phyloP scores from a whole-genome alignment of 1,139 yeast species.

The Blastobotrys proliferans region DNA sequence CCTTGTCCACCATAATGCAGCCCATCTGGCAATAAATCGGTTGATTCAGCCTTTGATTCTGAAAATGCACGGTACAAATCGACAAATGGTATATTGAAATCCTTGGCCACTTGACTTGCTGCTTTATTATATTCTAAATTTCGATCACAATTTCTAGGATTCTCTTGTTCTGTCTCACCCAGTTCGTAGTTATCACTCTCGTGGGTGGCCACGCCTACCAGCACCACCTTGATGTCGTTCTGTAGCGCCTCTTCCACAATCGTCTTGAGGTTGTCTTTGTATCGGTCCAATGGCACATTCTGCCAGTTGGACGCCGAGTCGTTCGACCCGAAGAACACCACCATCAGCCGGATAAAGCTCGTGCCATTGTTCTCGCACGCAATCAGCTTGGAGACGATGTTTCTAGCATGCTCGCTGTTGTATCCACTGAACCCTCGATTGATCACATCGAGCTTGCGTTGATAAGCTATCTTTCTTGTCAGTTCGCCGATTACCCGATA shows the following conservation, averaged over 20 bases:
- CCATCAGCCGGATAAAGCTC: conserved; percentile 20
- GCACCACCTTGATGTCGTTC: conserved; percentile 44
- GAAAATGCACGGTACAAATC: conserved; percentile 48
- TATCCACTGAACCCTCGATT: conserved; percentile 61
- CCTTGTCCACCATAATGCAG: conserved; percentile 64
- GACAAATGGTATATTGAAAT: conserved; percentile 47
- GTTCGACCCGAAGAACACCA: conserved; percentile 22
- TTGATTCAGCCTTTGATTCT: conserved; percentile 17
- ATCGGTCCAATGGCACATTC: conserved; percentile 47
- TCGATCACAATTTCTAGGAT: background rate
- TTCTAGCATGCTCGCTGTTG: conserved; percentile 42
- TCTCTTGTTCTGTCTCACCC: too few species aligned
- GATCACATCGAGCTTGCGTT: conserved; percentile 50
- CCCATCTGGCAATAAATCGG: conserved; percentile 49
- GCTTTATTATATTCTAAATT: conserved; percentile 45
- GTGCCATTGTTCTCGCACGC: too few species aligned
- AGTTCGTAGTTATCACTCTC: too few species aligned
- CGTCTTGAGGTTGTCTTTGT: conserved; percentile 40
- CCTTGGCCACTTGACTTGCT: conserved; percentile 44
- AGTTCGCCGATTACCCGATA: too few species aligned
- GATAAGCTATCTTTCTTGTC: too few species aligned
- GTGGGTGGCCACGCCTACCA: conserved; percentile 65
- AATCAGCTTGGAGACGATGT: background rate
- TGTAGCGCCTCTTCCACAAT: conserved; percentile 34
- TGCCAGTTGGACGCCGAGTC: conserved; percentile 34